Evolutionary conservation across 768 basidiomycete species (phyloP), one percentile per base, ranked within the genome.

Genomic region (Boletus pseudo-olivaceus): DNA sequence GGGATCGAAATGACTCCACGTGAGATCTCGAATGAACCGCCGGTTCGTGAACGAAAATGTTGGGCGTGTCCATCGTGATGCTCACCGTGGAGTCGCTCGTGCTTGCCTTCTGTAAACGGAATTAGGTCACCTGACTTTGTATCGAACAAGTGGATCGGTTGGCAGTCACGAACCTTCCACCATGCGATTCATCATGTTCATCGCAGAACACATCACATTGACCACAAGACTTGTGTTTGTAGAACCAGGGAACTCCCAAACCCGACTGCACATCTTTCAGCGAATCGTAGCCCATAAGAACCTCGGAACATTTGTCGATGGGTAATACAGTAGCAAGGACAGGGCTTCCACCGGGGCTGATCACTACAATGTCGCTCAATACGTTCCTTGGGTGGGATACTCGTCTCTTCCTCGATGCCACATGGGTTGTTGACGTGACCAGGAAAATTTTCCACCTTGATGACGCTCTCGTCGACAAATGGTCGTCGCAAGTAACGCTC

Each of bases 181-280:
- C 78, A 99, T 84, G 44, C 96, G 87, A 69, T 93, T 82, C 96
- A 99, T 99, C 93, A 98, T 98, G 74, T 98, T 96, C 84, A 89
- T 92, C n/a, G n/a, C n/a, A n/a, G n/a, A n/a, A n/a, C n/a, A n/a
- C n/a, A n/a, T n/a, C n/a, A n/a, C n/a, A n/a, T 69, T 98, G 96
- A 14, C 96, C 95, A 63, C 95, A 98, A 1, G 93, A 96, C 69
- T 98, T 96, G 74, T 98, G 96, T 73, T 97, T 96, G 79, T 98
- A 98, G 77, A 98, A 98, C 81, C 90, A 57, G 29, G 49, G 3
- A 46, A 39, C 14, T 17, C n/a, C 96, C 56, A 99, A 84, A 72
- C 95, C 95, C n/a, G 92, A 89, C 63, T 93, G 90, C 1, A 90
- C 88, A 67, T 98, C 96, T 72, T 95, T 96, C 57, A 98, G 80